Percentiles rank a stretch among this genome's conserved stretches.
Evolutionary conservation across 2,329 filamentous ascomycete genomes (phyloP).

Genomic region (Ophiostoma australiae): DNA sequence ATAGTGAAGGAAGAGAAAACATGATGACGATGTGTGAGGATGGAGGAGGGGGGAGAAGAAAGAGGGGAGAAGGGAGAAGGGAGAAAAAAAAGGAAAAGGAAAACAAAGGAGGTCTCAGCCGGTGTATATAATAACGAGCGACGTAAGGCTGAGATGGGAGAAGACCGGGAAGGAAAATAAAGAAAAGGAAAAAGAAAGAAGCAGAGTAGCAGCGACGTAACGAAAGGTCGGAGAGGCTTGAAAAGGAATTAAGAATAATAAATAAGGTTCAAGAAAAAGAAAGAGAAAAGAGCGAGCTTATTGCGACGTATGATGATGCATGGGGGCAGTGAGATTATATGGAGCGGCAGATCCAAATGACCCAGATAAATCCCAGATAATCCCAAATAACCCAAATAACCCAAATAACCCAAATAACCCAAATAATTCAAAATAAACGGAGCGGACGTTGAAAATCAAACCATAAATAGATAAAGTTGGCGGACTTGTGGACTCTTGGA

Average conservation of each 20-base stretch:
- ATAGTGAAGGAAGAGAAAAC: slow-evolving; percentile 7
- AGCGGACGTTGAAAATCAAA: not conserved
- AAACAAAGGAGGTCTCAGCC: not conserved
- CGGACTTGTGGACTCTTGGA: not conserved
- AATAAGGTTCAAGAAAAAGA: not conserved
- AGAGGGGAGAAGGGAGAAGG: not conserved
- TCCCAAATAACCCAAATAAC: not conserved
- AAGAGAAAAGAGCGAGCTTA: not conserved
- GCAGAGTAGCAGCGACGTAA: slow-evolving; percentile 5
- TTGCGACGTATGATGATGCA: not conserved
- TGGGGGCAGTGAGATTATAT: slow-evolving; percentile 9
- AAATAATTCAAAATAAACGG: not conserved
- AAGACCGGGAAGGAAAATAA: not conserved
- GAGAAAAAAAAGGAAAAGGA: not conserved
- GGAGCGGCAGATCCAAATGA: not conserved
- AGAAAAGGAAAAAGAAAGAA: slow-evolving; percentile 13
- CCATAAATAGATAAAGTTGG: slow-evolving; percentile 13
- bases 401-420: not conserved
- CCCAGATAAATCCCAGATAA: not conserved
- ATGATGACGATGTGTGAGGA: slow-evolving; percentile 1
- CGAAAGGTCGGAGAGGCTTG: not conserved
- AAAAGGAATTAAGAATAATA: slow-evolving; percentile 17
- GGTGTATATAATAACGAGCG: not conserved
- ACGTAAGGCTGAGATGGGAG: slow-evolving; percentile 9
- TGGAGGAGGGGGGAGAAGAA: too few relatives aligned